Conservation (phyloP, 257 asterid genomes). For the Rubia yunnanensis region DNA sequence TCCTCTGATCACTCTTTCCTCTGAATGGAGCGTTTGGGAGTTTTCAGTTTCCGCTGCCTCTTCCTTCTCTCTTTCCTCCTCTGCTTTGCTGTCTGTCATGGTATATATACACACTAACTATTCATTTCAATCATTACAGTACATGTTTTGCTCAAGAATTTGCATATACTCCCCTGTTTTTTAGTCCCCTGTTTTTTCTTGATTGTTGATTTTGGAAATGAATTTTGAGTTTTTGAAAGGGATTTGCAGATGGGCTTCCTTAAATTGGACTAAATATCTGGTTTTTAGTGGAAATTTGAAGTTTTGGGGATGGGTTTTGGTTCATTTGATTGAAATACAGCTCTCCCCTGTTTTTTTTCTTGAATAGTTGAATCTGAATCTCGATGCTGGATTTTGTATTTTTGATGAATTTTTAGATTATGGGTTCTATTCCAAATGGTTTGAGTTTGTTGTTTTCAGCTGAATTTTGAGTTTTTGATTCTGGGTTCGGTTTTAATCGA, state of each 20-base stretch:
- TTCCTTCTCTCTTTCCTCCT: constrained; percentile 27
- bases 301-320: too few species aligned
- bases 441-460: background rate
- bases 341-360: background rate
- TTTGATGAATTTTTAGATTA: background rate
- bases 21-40: constrained; percentile 61
- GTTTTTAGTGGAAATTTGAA: too few species aligned
- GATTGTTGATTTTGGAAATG: too few species aligned
- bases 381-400: background rate
- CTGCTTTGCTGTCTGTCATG: constrained; percentile 39
- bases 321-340: background rate
- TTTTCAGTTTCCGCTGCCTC: constrained; percentile 38
- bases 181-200: background rate
- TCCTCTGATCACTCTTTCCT: constrained; percentile 10
- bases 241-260: background rate
- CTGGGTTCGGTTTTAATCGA: too few species aligned
- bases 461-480: too few species aligned
- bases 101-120: constrained; percentile 17
- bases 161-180: background rate
- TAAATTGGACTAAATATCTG: too few species aligned
- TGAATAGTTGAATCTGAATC: too few species aligned
- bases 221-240: too few species aligned
- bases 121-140: background rate
- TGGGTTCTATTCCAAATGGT: background rate
- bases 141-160: background rate